Evolutionary conservation across 2,329 filamentous ascomycete species (phyloP), one percentile per base, ranked within the genome.

Genomic region (Shiraia bambusicola): DNA sequence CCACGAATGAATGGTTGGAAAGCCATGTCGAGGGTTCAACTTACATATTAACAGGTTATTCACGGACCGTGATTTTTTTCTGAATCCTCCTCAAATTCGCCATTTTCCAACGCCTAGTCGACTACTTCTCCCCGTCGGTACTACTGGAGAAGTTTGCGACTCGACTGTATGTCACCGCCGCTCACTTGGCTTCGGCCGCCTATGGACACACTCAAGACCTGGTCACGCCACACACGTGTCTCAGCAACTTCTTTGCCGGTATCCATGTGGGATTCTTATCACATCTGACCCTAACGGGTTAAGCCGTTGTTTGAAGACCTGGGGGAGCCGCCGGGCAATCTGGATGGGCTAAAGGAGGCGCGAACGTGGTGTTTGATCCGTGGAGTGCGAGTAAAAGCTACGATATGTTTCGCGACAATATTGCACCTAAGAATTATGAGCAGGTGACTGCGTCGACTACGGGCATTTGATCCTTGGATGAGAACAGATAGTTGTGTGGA

Each of bases 151-250:
- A 66, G 72, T 82, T 2, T 87, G 83, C 69, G 78, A 73, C 59
- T 83, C 76, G 47, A 77, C 78, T 2, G 73, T 73, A 37, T 86
- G 83, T 66, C 82, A 85, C 65, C 76, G 83, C 12, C 72, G 73
- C 38, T 75, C 74, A 4, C 67, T 86, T 16, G 74, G 80, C 11
- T 86, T 84, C 51, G 82, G 82, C 26, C 76, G 70, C 19, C 60
- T 71, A 65, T 87, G 82, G 82, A 81, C 76, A 56, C 83, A 86
- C 63, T 60, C 54, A 3, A 85, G 86, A 60, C 74, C 86, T 22
- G 85, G 84, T 66, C 79, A 80, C 66, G 80, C 77, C 3, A 86
- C 83, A 2, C 83, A 86, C 12, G 12, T 19, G 35, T 15, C 41
- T 52, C 4, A 38, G 35, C 25, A 12, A 76, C 24, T 81, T 84